Conservation (phyloP, 495 filamentous ascomycete genomes). For the Hypoxylon crocopeplum region DNA sequence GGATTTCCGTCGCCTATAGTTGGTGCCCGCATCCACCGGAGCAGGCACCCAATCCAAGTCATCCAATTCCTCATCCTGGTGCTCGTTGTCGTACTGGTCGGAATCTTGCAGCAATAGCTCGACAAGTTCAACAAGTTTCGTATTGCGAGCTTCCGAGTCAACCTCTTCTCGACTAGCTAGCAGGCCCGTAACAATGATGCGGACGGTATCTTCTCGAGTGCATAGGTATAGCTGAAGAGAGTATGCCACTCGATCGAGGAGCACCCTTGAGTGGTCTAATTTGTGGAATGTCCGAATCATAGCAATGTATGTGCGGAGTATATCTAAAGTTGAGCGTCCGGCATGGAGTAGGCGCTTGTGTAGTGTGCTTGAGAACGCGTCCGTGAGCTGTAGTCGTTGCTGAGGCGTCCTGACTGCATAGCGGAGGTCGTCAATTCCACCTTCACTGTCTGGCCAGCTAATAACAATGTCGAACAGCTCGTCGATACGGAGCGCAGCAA, state of each 20-base stretch:
- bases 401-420: constrained; percentile 61
- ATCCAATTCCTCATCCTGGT: constrained; percentile 70
- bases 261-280: constrained; percentile 90
- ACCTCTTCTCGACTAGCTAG: constrained; percentile 69
- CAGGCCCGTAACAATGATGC: constrained; percentile 84
- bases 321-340: constrained; percentile 86
- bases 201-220: constrained; percentile 91
- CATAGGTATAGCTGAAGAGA: constrained; percentile 86
- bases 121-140: constrained; percentile 74
- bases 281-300: constrained; percentile 88
- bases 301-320: constrained; percentile 87
- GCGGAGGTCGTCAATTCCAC: constrained; percentile 80
- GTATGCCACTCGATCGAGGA: constrained; percentile 83
- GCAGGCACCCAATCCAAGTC: constrained; percentile 93
- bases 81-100: constrained; percentile 54
- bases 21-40: constrained; percentile 89
- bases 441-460: constrained; percentile 79
- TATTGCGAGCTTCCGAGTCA: constrained; percentile 48
- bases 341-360: constrained; percentile 82
- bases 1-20: constrained; percentile 86
- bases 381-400: constrained; percentile 69
- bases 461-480: constrained; percentile 90
- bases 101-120: constrained; percentile 69
- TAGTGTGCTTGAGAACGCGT: constrained; percentile 71
- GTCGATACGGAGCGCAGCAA: constrained; percentile 79